A percentile compares a stretch with the other conserved stretches of the same genome.
Evolutionary conservation across 768 basidiomycete species (phyloP).

Genomic region (Rhodotorula taiwanensis): DNA sequence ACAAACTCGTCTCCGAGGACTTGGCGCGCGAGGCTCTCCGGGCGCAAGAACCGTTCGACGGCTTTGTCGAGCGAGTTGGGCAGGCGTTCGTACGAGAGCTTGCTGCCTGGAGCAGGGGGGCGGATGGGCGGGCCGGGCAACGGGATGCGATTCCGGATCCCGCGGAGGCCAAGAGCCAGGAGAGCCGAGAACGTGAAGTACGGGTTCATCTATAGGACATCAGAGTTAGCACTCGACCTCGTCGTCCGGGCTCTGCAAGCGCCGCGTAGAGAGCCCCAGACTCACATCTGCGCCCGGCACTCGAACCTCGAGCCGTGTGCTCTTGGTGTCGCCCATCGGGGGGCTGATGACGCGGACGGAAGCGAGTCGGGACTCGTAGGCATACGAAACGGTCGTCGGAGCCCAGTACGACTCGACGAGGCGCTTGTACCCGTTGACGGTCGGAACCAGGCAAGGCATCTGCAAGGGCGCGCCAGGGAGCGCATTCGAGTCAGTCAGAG

Average conservation of each 20-base stretch:
- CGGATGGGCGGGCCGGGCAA: slow-evolving; percentile 64
- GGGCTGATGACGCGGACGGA: slow-evolving; percentile 88
- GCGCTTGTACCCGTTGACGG: slow-evolving; percentile 65
- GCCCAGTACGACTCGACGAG: slow-evolving; percentile 55
- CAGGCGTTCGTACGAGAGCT: slow-evolving; percentile 57
- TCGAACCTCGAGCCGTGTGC: slow-evolving; percentile 77
- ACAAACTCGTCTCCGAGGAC: slow-evolving; percentile 76
- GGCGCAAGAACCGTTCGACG: slow-evolving; percentile 68
- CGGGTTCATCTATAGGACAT: slow-evolving; percentile 63
- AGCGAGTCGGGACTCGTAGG: slow-evolving; percentile 89
- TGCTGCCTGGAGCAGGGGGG: neutral
- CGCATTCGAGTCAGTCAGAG: neutral
- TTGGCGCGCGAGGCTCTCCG: slow-evolving; percentile 74
- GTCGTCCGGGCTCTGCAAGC: no score
- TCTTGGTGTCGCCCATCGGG: slow-evolving; percentile 69
- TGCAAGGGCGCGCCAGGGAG: slow-evolving; percentile 46
- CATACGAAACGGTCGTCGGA: slow-evolving; percentile 54
- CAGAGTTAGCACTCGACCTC: no score
- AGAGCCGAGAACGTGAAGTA: slow-evolving; percentile 82
- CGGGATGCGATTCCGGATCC: slow-evolving; percentile 67
- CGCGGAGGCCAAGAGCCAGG: slow-evolving; percentile 76
- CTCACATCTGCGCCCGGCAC: slow-evolving; percentile 20
- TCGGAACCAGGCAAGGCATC: slow-evolving; percentile 54
- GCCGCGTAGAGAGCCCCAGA: no score
- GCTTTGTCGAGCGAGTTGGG: slow-evolving; percentile 73